Conservation (phyloP, 257 asterid species). For the Orobanche coerulescens region DNA sequence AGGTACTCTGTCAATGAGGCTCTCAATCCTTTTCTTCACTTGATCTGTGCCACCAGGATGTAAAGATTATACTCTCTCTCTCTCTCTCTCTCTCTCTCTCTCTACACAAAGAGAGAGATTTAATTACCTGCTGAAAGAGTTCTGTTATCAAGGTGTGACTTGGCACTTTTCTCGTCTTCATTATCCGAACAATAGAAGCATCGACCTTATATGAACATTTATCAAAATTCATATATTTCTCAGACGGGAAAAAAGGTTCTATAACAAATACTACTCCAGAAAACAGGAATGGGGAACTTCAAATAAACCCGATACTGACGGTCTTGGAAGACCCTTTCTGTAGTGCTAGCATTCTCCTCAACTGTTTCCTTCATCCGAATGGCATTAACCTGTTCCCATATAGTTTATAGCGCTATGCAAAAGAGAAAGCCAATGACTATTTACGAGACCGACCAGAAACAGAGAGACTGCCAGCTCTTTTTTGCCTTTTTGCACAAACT, state of each 20-base stretch:
- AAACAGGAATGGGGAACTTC: background rate
- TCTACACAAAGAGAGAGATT: no score
- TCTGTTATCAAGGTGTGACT: constrained; percentile 79
- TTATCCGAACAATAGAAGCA: constrained; percentile 83
- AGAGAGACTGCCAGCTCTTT: constrained; percentile 89
- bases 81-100: background rate
- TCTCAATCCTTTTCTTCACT: constrained; percentile 79
- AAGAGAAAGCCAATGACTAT: background rate
- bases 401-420: no score
- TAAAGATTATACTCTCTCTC: background rate
- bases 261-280: background rate
- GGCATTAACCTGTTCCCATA: constrained; percentile 56
- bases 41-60: constrained; percentile 38
- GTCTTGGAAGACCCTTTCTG: constrained; percentile 81
- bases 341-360: constrained; percentile 77
- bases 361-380: constrained; percentile 86
- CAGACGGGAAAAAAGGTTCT: background rate
- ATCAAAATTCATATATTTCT: background rate
- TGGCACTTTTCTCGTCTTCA: constrained; percentile 77
- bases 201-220: constrained; percentile 46
- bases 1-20: constrained; percentile 68
- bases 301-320: constrained; percentile 65
- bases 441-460: constrained; percentile 55
- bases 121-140: constrained; percentile 64
- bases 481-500: constrained; percentile 67